Conservation (phyloP, 2,329 filamentous ascomycete species). For the Didymella pinodella region DNA sequence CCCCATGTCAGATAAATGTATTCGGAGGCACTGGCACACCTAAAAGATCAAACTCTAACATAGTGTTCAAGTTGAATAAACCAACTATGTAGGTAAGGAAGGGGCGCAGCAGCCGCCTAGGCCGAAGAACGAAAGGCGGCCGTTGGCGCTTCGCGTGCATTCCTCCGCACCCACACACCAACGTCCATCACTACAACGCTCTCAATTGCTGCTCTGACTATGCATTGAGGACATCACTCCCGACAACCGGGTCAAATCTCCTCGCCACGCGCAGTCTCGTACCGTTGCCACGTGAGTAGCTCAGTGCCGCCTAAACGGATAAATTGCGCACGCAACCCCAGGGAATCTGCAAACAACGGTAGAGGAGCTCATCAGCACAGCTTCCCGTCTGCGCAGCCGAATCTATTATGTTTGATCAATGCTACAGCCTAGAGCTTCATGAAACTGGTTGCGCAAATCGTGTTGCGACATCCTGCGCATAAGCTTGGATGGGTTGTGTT, state of each 20-base stretch:
- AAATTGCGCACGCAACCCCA: conserved; percentile 28
- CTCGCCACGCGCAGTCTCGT: neutral
- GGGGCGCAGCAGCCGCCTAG: neutral
- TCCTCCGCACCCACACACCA: neutral
- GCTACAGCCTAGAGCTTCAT: neutral
- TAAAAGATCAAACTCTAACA: neutral
- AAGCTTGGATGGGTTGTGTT: neutral
- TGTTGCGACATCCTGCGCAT: neutral
- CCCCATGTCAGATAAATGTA: neutral
- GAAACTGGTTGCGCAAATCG: neutral
- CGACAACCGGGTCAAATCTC: conserved; percentile 3
- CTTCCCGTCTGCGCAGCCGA: neutral
- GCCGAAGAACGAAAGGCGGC: conserved; percentile 5
- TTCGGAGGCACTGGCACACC: neutral
- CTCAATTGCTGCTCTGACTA: neutral
- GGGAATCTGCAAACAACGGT: conserved; percentile 1
- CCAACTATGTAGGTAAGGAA: neutral
- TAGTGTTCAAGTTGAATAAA: neutral
- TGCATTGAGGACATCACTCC: neutral
- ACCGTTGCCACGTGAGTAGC: neutral
- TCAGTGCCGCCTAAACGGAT: conserved; percentile 42
- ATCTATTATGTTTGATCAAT: neutral
- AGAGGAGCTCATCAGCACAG: conserved; percentile 1
- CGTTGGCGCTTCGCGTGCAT: neutral
- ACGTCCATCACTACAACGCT: neutral